Base-by-base conservation (phyloP, 768 basidiomycete species). In the Pulveroboletus sp. region DNA sequence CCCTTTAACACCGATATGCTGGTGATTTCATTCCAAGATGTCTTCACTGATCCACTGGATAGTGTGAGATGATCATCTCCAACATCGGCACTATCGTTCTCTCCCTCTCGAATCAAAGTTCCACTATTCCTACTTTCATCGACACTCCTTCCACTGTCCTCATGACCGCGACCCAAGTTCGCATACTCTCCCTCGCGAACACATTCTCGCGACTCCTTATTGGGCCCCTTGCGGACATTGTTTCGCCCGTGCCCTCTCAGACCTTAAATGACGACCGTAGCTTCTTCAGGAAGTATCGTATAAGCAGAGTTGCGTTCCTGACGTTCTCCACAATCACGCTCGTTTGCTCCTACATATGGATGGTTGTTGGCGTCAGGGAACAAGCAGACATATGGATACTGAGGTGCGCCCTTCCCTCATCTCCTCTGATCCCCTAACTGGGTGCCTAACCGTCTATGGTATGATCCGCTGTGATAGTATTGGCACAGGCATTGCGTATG, bases 21-120 rank as follows among this genome's bases (percentile, higher is more conserved):
- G 6, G 17, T 9, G 28, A 18, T 6, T 39, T 14, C 39, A 36
- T 47, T 24, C 24, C 8, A 8, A 7, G 24, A 9, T 33, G 7
- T 39, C 24, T 27, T 43, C 17, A 39, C 46, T 43, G 38, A 48
- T 47, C 3, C 32, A 5, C 50, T 39, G 36, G 15, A 6, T 47
- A 88, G 85, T 79, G 77, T 40, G 88, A 90, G 65, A 90, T 89
- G 87, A 75, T 92, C 18, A 82, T 91, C 17, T 84, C 87, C 17
- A 92, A 89, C 59, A 82, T 92, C 41, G 89, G 87, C 33, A 81
- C 85, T 1, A 85, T 91, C 44, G 76, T 85, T 12, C 68, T 84
- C 5, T 82, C 89, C 12, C 75, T 89, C 32, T 79, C 81, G 8
- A 60, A 68, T 14, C 45, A 64, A 17, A 27, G 35, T 21, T 39